Evolutionary conservation across 805 yeast genomes (phyloP).

Genomic region (Cyberlindnera americana): DNA sequence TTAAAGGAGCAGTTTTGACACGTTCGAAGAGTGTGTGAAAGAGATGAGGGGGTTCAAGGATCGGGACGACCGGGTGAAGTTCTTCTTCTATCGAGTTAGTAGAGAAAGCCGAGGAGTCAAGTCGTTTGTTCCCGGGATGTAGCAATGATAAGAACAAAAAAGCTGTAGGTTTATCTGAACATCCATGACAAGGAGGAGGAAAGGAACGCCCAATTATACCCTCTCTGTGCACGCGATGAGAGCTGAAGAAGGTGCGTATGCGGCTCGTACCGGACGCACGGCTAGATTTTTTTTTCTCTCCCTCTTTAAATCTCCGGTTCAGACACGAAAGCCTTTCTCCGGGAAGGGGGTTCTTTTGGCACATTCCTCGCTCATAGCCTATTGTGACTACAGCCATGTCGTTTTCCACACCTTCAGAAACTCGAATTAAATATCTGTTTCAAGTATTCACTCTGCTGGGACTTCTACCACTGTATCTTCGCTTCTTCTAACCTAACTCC

Average conservation of each 20-base stretch:
- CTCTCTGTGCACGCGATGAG: neutral
- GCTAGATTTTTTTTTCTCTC: constrained; percentile 5
- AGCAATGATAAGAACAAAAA: constrained; percentile 1
- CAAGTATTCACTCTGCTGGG: no score
- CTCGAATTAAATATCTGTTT: no score
- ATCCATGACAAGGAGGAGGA: constrained; percentile 1
- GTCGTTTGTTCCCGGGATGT: constrained; percentile 10
- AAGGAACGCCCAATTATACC: constrained; percentile 8
- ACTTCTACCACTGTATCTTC: no score
- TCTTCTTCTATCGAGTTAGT: neutral
- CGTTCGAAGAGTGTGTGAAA: neutral
- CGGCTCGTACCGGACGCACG: constrained; percentile 12
- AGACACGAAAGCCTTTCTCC: no score
- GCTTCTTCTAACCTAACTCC: no score
- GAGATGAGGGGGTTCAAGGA: neutral
- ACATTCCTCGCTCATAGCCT: no score
- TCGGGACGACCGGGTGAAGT: constrained; percentile 1
- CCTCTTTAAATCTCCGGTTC: neutral
- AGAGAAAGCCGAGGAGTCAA: constrained; percentile 1
- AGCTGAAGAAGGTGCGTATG: constrained; percentile 1
- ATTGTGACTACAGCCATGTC: no score
- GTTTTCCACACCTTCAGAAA: no score
- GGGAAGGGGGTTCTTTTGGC: neutral
- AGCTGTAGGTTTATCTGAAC: no score
- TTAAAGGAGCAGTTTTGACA: neutral